Evolutionary conservation across 176 grass and related monocot species (phyloP), one percentile per base, ranked within the genome.

Genomic region (Cenchrus americanus): DNA sequence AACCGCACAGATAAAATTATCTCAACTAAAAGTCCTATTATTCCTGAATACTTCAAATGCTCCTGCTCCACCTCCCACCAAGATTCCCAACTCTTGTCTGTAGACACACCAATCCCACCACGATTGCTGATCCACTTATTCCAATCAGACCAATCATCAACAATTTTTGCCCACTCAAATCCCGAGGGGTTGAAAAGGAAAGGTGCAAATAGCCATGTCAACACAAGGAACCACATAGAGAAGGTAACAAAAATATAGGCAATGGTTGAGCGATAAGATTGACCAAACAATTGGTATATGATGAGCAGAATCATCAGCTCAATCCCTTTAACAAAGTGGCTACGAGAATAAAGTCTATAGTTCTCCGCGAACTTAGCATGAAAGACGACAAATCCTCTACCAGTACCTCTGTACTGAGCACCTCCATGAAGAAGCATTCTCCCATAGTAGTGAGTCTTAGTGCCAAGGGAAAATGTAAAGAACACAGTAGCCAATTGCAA

Each of bases 341-440:
- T 97, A 51, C 94, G 94, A 85, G 94, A 97, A 85, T 97, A 97
- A 58, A 97, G 88, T 79, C 92, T 90, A 72, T 97, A 97, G 49
- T 97, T 97, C 44, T 94, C 94, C 19, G 94, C 94, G 85, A 97
- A 97, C 88, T 97, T 97, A 61, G 92, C 94, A 90, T 97, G 94
- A 84, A 97, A 97, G 53, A 97, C 94, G 17, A 97, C 94, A 84
- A 97, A 97, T 19, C 88, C 86, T 73, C 94, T 91, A 18, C 94
- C 92, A 26, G 94, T 94, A 76, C 74, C 66, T 87, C 94, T 92
- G 78, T 97, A 97, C 75, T 92, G 71, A 55, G 94, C 94, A 85
- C 94, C 94, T 91, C 94, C 94, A 87, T 97, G 94, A 55, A 97
- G 88, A 76, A 97, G 77, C 87, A 93, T 97, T 66, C 94, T 88